Evolutionary conservation across 2,329 filamentous ascomycete species (phyloP), one percentile per base, ranked within the genome.

Genomic region (Tolypocladium sp.): DNA sequence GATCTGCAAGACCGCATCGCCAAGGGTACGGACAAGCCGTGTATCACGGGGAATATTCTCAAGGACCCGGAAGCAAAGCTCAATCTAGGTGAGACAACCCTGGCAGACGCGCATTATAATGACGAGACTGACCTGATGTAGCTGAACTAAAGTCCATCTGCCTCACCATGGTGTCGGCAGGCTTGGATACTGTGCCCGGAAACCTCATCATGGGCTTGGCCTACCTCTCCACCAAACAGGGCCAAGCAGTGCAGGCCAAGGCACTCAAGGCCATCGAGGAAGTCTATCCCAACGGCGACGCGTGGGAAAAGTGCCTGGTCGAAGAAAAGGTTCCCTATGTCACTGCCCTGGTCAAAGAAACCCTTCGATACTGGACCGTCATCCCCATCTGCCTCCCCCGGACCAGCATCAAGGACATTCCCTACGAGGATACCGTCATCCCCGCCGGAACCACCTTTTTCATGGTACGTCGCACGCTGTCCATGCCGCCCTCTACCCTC

Each of bases 131-230:
- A 51, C 55, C 1, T 49, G 12, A 25, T 33, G 13, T 58, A 89
- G 87, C 83, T 15, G 90, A 92, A 71, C 80, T 92, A 56, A 91
- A 89, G 72, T 90, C 88, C 3, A 91, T 94, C 64, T 91, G 90
- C 69, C 74, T 94, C 30, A 91, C 89, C 30, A 92, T 93, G 83
- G 87, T 93, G 0, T 89, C 87, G 1, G 90, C 89, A 0, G 90
- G 90, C 22, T 82, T 93, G 20, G 90, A 94, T 69, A 94, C 90
- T 0, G 87, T 94, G 1, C 88, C 90, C 0, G 88, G 86, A 13
- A 92, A 92, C 62, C 74, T 93, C 12, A 87, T 91, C 66, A 91
- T 91, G 87, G 86, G 87, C 15, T 83, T 93, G 52, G 90, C 88
- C 2, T 90, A 89, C 65, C 80, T 94, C 2, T 82, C 87, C n/a